Evolutionary conservation across 495 filamentous ascomycete genomes (phyloP), one percentile per base, ranked within the genome.

Genomic region (Penicillium steckii): DNA sequence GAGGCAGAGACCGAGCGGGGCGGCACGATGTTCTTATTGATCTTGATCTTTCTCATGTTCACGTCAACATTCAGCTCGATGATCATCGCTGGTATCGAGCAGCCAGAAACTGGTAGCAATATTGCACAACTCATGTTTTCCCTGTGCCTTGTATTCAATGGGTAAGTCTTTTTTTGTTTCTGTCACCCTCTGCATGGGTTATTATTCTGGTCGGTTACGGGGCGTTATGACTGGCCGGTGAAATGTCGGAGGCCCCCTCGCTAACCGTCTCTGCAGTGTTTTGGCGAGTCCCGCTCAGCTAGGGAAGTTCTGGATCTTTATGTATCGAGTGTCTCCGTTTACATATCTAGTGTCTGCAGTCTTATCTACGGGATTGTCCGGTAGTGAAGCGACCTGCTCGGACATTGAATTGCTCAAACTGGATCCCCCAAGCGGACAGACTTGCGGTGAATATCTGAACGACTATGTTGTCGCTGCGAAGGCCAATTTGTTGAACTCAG

Each of bases 251-350:
- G 21, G 10, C 9, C 12, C 9, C 12, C 18, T 15, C 27, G 35
- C 57, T 67, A 22, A 61, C 49, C 15, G 33, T n/a, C n/a, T 44
- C 23, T 43, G 1, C 23, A 85, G 85, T 76, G 87, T 92, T 42
- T 80, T 92, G 53, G 82, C 86, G 46, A 76, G 64, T 27, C 85
- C 88, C 2, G 57, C 68, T 3, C 73, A 68, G 2, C 68, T 91
- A 23, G 87, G 87, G 8, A 65, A 80, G 8, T 91, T 91, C 75
- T 94, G 89, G 88, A 88, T 88, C 56, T 91, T 91, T 75, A 88
- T 91, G 85, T 90, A 91, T 66, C 84, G 85, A 23, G 72, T 88
- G 44, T 88, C 85, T 5, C 88, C 89, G 5, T 84, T 91, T 50
- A 87, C 84, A 0, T 91, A 91, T 56, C 68, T 88, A 0, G 80